These are phyloP conservation scores for Cyberlindnera americana DNA, from an alignment of 805 yeast species.

Conservation along the genomic window DNA sequence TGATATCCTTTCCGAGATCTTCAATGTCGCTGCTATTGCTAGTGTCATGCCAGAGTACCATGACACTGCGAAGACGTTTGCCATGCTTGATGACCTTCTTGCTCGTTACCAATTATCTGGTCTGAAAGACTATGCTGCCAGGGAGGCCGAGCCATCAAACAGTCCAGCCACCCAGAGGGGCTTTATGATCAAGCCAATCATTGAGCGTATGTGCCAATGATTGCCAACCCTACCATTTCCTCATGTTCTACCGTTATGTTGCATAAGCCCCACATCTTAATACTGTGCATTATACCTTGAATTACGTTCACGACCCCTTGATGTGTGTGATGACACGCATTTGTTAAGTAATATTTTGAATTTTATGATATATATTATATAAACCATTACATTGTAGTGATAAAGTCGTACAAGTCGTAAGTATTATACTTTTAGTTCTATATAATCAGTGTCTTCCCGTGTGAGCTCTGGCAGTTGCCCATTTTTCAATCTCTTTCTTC, in stretches of 20 bases:
- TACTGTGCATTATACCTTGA: slow-evolving; percentile 7
- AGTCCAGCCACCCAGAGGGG: slow-evolving; percentile 1
- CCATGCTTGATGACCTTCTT: slow-evolving; percentile 8
- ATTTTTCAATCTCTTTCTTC: slow-evolving; percentile 57
- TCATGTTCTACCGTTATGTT: background rate
- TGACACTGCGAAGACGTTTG: slow-evolving; percentile 8
- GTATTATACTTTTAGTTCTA: background rate
- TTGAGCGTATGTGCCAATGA: slow-evolving; percentile 10
- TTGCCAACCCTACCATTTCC: background rate
- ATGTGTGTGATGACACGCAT: background rate
- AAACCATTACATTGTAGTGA: too few species aligned
- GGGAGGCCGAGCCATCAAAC: background rate
- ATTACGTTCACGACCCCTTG: slow-evolving; percentile 1
- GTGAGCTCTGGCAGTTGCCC: slow-evolving; percentile 11
- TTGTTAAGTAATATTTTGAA: background rate
- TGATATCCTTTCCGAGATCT: slow-evolving; percentile 29
- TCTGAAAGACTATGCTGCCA: slow-evolving; percentile 1
- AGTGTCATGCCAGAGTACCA: slow-evolving; percentile 24
- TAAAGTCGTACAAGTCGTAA: slow-evolving; percentile 4
- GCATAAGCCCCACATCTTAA: slow-evolving; percentile 1
- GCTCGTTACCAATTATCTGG: slow-evolving; percentile 9
- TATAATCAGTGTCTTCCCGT: background rate
- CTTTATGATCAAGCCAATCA: slow-evolving; percentile 10
- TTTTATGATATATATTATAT: background rate
- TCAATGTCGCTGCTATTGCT: slow-evolving; percentile 32